Base-by-base conservation (phyloP, 495 filamentous ascomycete species). In the Aspergillus hancockii region DNA sequence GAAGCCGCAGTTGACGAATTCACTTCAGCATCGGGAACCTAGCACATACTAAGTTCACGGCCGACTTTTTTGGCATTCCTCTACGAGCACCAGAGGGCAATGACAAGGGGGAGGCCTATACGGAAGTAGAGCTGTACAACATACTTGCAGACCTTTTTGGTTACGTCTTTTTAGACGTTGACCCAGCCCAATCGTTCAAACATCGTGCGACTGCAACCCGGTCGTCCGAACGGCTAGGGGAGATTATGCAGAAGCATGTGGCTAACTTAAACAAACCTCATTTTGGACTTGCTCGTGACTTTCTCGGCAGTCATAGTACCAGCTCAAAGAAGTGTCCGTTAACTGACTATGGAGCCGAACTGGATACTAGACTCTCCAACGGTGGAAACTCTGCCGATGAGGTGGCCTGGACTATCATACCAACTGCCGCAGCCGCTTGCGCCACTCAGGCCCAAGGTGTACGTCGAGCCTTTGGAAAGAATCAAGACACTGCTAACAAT, bases 291-390 rank as follows among this genome's bases (percentile, higher is more conserved):
- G 4, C 34, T 12, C 34, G 34, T 10, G 34, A 36, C 12, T 5
- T 36, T 5, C 34, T 36, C 2, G 34, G 34, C 8, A 36, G 72
- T 7, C 68, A 64, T 59, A 18, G 79, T 78, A 53, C 56, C 75
- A 1, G 59, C 64, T 38, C 63, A 76, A 22, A 68, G 75, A 58
- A 68, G 69, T 8, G 63, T 16, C 12, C 60, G 12, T 65, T 90
- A 41, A 71, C 64, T 13, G 76, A 79, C 10, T 88, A 86, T 61
- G 88, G 88, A 6, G 71, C 75, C 19, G 75, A 84, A 40, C 78
- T 89, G 68, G 78, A 90, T 54, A 83, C 83, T 66, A 73, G 79
- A 4, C 67, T 91, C 40, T 68, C 83, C 9, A 83, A 88, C 43
- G 73, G 72, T 30, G 85, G 85, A 0, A 54, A 84, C 60, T 77